Evolutionary conservation across 1,284 basidiomycete species (phyloP).

Genomic region (Coniophora puteana): DNA sequence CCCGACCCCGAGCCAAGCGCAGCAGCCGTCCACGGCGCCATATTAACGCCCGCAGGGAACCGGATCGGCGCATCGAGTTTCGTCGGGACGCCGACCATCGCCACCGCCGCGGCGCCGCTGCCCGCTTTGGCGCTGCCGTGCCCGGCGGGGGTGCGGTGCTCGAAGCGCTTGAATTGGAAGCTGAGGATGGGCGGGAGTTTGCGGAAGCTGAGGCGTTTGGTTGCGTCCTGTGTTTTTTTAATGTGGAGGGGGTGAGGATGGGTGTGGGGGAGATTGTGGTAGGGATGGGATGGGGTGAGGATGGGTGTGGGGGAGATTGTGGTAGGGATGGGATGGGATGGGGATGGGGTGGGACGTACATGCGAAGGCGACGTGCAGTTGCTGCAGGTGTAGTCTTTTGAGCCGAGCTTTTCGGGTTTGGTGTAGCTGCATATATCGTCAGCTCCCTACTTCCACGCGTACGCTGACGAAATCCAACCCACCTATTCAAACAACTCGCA

Average conservation of each 20-base stretch:
- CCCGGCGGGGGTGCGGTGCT: conserved; percentile 79
- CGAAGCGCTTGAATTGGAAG: conserved; percentile 98
- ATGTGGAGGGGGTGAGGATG: conserved; percentile 10
- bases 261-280: conserved; percentile 1
- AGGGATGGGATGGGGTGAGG: conserved; percentile 8
- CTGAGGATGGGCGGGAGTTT: conserved; percentile 89
- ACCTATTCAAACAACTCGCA: conserved; percentile 69
- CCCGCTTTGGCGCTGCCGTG: too few relatives aligned
- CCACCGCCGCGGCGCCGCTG: too few relatives aligned
- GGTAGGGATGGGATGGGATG: conserved; percentile 9
- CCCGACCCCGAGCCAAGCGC: too few relatives aligned
- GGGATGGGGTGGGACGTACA: conserved; percentile 33
- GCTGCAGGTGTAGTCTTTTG: conserved; percentile 70
- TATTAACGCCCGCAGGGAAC: conserved; percentile 83
- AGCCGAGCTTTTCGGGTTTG: conserved; percentile 67
- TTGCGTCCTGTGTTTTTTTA: conserved; percentile 54
- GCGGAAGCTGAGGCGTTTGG: conserved; percentile 81
- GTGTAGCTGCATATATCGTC: conserved; percentile 53
- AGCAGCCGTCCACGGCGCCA: conserved; percentile 81
- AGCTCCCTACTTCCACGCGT: background rate
- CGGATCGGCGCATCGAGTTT: conserved; percentile 87
- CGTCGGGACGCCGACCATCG: too few relatives aligned
- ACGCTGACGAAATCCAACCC: conserved; percentile 14
- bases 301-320: conserved; percentile 1
- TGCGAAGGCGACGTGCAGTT: conserved; percentile 70